phyloP scores from a whole-genome alignment of 129 eudicot genomes.

The Centella asiatica region DNA sequence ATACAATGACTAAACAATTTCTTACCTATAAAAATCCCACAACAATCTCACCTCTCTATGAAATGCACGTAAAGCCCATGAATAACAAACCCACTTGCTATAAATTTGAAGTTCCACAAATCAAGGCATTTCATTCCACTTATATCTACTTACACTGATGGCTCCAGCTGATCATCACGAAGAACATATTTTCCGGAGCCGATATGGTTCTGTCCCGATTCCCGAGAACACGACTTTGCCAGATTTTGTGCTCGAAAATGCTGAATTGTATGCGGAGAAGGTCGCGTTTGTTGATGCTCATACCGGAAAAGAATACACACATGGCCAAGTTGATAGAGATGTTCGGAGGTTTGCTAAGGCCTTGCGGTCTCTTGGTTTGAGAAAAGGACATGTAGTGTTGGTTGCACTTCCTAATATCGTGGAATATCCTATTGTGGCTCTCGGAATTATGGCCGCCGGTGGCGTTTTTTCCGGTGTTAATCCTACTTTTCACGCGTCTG shows the following conservation, averaged over 20 bases:
- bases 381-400: constrained; percentile 75
- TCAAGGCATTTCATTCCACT: neutral
- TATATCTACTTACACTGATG: constrained; percentile 19
- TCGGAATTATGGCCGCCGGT: constrained; percentile 95
- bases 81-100: neutral
- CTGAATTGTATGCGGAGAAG: constrained; percentile 45
- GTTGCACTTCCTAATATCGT: constrained; percentile 75
- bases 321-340: constrained; percentile 60
- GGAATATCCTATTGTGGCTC: constrained; percentile 72
- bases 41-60: constrained; percentile 23
- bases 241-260: constrained; percentile 68
- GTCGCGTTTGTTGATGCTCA: constrained; percentile 73
- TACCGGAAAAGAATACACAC: constrained; percentile 55
- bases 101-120: constrained; percentile 8
- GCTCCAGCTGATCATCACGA: constrained; percentile 22
- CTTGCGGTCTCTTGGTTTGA: constrained; percentile 75
- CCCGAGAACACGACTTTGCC: constrained; percentile 68
- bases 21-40: constrained; percentile 32
- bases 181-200: constrained; percentile 60
- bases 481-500: constrained; percentile 58
- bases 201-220: constrained; percentile 50
- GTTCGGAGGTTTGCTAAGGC: constrained; percentile 76
- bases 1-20: constrained; percentile 40
- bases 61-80: constrained; percentile 16
- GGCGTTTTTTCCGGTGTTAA: constrained; percentile 85